These are phyloP conservation scores for Pleurozium schreberi DNA, from an alignment of 225 moss, liverwort and hornwort genomes.

Conservation along the genomic window DNA sequence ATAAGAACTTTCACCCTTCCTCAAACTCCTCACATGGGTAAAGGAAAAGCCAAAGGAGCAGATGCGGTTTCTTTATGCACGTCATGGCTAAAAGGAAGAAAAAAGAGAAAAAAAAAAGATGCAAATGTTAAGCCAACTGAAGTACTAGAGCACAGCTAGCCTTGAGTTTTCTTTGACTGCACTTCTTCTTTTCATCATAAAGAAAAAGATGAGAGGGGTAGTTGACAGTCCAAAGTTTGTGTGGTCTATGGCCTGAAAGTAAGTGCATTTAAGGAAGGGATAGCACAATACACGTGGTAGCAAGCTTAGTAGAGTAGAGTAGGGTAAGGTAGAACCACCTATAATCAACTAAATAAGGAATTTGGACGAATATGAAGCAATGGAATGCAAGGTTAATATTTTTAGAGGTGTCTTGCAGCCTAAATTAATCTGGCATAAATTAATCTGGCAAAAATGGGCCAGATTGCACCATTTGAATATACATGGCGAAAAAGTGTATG, in stretches of 20 bases:
- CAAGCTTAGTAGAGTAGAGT: background rate
- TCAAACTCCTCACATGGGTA: background rate
- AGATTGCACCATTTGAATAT: too few species aligned
- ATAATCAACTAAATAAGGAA: too few species aligned
- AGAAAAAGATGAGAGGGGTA: background rate
- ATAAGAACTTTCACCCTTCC: background rate
- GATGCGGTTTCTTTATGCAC: background rate
- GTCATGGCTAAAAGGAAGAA: background rate
- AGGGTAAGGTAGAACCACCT: too few species aligned
- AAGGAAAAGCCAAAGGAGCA: background rate
- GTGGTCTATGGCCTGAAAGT: background rate
- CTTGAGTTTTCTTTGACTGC: background rate
- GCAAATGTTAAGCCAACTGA: background rate
- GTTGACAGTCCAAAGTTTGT: background rate
- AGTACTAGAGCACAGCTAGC: background rate
- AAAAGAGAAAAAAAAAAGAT: background rate
- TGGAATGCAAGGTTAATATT: too few species aligned
- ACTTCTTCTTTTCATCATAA: background rate
- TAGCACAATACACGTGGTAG: too few species aligned
- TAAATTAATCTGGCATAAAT: too few species aligned
- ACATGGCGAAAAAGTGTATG: too few species aligned
- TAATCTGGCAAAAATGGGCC: too few species aligned
- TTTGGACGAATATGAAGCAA: too few species aligned
- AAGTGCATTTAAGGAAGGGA: background rate
- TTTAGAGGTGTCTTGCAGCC: too few species aligned